Base-by-base conservation (phyloP, 768 basidiomycete genomes). In the Termitomyces sp. region DNA sequence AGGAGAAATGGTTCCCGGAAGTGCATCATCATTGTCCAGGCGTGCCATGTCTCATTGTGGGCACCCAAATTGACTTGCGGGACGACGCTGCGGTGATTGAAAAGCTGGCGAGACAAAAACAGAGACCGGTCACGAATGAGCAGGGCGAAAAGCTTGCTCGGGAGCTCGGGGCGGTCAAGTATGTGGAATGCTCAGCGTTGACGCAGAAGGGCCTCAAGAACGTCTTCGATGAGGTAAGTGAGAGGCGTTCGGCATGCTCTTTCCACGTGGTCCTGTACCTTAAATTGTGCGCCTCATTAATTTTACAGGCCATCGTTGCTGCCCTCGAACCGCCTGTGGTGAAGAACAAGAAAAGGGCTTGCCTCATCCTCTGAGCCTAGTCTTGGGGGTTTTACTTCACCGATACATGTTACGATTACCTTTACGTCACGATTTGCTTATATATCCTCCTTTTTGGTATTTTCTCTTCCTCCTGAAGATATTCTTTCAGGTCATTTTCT, bases 1-100 rank as follows among this genome's bases (percentile, higher is more conserved):
- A 97, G 84, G 97, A 99, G 78, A 99, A 99, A 74, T 99, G 97
- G 97, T 97, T 98, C 84, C 97, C 97, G 6, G 97, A 99, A 79
- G 96, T 99, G 55, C 95, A 95, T 72, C 97, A 98, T 72, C 97
- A 99, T 71, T 99, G 97, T 81, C 97, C 97, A 16, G 96, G 97
- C 52, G 96, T 98, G 58, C 95, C 96, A 65, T 98, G 96, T 83
- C 86, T 99, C 69, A 98, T 99, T 69, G 96, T 99, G 58, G 97
- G 97, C 64, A 99, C 97, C 50, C 97, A 99, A 78, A 82, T 97
- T 70, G 97, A 99, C 83, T 74, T 99, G 75, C 83, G 96, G 72
- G 95, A 98, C 68, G 97, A 99, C 70, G 75, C 83, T 27, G 86
- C 89, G 71, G 95, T 98, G 64, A 85, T 91, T 66, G 96, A 98